Evolutionary conservation across 2,329 filamentous ascomycete species (phyloP).

Genomic region (Phialophora macrospora): DNA sequence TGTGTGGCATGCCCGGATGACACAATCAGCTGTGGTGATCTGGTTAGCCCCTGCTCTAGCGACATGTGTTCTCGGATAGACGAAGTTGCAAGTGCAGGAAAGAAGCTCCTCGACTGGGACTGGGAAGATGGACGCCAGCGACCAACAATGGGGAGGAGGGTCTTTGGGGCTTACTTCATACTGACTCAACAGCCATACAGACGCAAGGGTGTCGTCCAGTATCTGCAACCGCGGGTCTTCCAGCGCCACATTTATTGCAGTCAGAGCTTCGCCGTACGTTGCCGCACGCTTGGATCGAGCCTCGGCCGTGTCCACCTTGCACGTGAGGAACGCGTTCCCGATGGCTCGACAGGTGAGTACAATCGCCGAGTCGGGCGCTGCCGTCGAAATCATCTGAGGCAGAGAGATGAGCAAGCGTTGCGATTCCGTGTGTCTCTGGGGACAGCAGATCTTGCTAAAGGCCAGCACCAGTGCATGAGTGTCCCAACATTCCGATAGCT

Average conservation of each 20-base stretch:
- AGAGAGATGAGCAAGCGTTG: conserved; percentile 24
- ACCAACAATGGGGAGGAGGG: no score
- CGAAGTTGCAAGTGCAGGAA: no score
- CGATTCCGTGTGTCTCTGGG: neutral
- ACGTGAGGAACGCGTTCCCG: conserved; percentile 25
- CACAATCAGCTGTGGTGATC: conserved; percentile 23
- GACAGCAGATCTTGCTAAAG: conserved; percentile 23
- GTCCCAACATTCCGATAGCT: conserved; percentile 24
- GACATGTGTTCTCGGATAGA: no score
- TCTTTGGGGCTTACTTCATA: conserved; percentile 31
- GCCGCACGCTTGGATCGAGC: conserved; percentile 23
- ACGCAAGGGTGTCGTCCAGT: conserved; percentile 28
- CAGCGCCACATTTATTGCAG: conserved; percentile 31
- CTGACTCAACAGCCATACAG: conserved; percentile 34
- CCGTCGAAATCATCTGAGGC: conserved; percentile 23
- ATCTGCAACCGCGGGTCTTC: conserved; percentile 19
- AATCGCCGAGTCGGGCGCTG: conserved; percentile 22
- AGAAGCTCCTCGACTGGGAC: no score
- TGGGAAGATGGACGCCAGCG: neutral
- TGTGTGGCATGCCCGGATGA: conserved; percentile 5
- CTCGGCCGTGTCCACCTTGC: conserved; percentile 15
- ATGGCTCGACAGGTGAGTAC: conserved; percentile 29
- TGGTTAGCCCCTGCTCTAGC: neutral
- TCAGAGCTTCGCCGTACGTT: conserved; percentile 30
- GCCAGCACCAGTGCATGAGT: conserved; percentile 18